Conservation (phyloP, 208 protist genomes). For the Porcisia hertigi region DNA sequence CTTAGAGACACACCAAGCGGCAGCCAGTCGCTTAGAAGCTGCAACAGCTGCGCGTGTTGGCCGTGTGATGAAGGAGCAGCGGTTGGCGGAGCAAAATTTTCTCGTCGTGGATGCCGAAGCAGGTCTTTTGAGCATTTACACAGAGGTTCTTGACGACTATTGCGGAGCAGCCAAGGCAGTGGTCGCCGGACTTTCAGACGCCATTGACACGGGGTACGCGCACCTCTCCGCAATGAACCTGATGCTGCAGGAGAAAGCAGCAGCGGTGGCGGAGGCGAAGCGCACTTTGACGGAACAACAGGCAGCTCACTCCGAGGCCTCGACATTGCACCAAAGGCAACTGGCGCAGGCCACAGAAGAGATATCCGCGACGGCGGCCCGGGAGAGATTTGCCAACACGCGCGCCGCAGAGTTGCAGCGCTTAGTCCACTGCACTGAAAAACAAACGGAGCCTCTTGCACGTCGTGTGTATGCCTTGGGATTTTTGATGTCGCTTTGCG, state of each 20-base stretch:
- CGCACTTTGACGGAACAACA: background rate
- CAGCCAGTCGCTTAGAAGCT: background rate
- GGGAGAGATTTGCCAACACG: background rate
- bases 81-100: background rate
- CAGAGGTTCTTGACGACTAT: background rate
- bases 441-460: background rate
- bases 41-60: background rate
- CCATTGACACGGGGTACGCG: constrained; percentile 9
- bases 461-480: constrained; percentile 7
- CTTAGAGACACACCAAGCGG: background rate
- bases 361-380: background rate
- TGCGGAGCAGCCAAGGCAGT: constrained; percentile 10
- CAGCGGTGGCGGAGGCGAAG: background rate
- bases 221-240: constrained; percentile 2
- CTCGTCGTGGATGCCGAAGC: background rate
- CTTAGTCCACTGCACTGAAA: background rate
- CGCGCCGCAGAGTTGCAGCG: constrained; percentile 4
- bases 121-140: constrained; percentile 1
- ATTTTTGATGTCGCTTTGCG: constrained; percentile 4
- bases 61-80: background rate
- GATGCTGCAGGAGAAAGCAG: background rate
- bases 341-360: background rate
- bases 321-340: background rate
- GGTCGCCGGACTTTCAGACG: constrained; percentile 18
- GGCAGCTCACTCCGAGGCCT: background rate